phyloP scores from a whole-genome alignment of 257 asterid genomes.

The Nemophila menziesii region DNA sequence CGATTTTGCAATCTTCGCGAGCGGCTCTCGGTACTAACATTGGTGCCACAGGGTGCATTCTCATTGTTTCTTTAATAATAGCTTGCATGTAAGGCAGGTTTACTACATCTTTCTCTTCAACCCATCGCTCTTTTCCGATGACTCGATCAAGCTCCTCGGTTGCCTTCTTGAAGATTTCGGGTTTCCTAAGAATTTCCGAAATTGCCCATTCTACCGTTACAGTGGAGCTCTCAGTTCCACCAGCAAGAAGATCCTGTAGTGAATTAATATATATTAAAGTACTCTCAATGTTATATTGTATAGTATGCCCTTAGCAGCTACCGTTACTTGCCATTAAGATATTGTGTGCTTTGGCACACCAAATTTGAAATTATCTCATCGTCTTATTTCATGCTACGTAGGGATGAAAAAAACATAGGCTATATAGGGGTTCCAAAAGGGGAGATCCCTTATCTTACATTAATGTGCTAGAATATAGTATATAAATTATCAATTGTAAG shows the following conservation, averaged over 20 bases:
- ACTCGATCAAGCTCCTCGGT: slow-evolving; percentile 63
- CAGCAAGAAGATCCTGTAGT: slow-evolving; percentile 57
- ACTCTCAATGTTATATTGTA: no score
- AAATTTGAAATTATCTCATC: no score
- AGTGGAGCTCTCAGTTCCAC: slow-evolving; percentile 89
- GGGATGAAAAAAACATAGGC: no score
- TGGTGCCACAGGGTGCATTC: slow-evolving; percentile 43
- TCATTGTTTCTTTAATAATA: slow-evolving; percentile 32
- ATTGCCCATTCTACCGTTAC: slow-evolving; percentile 89
- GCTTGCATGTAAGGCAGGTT: slow-evolving; percentile 27
- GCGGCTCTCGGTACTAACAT: slow-evolving; percentile 51
- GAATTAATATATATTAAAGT: not conserved
- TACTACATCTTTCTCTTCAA: slow-evolving; percentile 20
- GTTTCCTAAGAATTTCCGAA: slow-evolving; percentile 62
- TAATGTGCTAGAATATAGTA: no score
- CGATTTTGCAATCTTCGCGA: slow-evolving; percentile 48
- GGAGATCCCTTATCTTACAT: no score
- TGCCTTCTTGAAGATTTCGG: slow-evolving; percentile 43
- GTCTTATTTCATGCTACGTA: no score
- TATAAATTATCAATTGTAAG: no score
- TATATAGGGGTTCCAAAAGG: no score
- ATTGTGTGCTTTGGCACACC: no score
- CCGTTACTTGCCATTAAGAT: no score
- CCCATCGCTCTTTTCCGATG: slow-evolving; percentile 46
- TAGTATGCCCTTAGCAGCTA: no score